Evolutionary conservation across 108 stramenopile genomes (phyloP).

Genomic region (Nitzschia inconspicua): DNA sequence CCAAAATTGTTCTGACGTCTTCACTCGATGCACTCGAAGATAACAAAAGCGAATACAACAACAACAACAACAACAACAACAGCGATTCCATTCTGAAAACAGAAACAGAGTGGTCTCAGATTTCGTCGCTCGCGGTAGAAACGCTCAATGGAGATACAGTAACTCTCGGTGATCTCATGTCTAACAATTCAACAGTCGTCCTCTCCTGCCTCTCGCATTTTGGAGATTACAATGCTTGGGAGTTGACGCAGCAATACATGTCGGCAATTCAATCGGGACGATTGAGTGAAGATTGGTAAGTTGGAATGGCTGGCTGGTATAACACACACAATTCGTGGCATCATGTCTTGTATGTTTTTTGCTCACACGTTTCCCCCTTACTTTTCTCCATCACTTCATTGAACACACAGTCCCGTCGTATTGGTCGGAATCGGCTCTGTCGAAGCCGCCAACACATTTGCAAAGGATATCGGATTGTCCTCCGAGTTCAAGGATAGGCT

Average conservation of each 20-base stretch:
- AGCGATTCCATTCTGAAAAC: too few relatives aligned
- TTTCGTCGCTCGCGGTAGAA: background rate
- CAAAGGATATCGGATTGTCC: constrained; percentile 2
- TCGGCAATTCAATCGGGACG: background rate
- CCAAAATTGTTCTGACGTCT: too few relatives aligned
- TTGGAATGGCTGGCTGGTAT: too few relatives aligned
- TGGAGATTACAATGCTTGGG: constrained; percentile 16
- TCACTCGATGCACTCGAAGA: too few relatives aligned
- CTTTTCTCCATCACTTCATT: background rate
- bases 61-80: too few relatives aligned
- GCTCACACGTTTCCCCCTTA: background rate
- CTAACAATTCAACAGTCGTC: constrained; percentile 1
- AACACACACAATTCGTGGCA: too few relatives aligned
- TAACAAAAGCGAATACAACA: too few relatives aligned
- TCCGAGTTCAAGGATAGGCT: background rate
- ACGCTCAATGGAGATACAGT: background rate
- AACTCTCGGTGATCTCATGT: background rate
- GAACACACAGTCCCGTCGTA: too few relatives aligned
- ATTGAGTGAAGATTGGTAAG: background rate
- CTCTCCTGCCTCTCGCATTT: constrained; percentile 15
- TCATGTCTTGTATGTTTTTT: background rate
- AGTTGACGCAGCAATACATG: constrained; percentile 10
- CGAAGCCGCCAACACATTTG: background rate
- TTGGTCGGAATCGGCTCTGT: constrained; percentile 15
- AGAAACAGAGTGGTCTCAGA: too few relatives aligned